Evolutionary conservation across 148 eudicot genomes (phyloP).

Genomic region (Rhododendron molle): DNA sequence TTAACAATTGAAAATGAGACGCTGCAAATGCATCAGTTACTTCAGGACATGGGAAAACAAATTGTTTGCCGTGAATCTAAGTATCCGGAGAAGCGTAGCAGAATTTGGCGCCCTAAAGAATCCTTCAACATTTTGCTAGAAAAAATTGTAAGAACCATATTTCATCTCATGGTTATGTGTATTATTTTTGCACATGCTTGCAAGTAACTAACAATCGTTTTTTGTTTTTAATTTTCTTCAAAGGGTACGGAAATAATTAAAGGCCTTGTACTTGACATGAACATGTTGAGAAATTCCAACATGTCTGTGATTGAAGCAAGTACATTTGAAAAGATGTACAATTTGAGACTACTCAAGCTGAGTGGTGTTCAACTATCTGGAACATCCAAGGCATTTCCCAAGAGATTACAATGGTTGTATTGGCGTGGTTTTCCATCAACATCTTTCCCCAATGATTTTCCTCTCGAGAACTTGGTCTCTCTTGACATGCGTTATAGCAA

Average conservation of each 20-base stretch:
- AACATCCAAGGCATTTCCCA: not conserved
- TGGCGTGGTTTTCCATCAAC: not conserved
- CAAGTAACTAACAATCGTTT: no score
- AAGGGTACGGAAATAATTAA: not conserved
- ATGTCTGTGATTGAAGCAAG: not conserved
- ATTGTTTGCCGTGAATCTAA: no score
- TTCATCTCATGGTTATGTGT: no score
- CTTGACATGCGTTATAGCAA: not conserved
- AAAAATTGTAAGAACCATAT: no score
- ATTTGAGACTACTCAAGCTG: not conserved
- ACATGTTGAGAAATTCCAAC: not conserved
- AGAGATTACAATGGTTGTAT: not conserved
- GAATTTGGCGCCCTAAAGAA: no score
- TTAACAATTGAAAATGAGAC: no score
- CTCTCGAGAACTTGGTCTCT: not conserved
- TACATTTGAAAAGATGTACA: not conserved
- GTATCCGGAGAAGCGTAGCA: no score
- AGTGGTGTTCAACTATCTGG: not conserved
- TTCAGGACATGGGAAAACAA: no score
- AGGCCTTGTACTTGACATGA: not conserved
- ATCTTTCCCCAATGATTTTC: not conserved
- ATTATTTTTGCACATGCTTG: no score
- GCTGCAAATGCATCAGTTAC: no score
- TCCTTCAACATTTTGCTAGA: no score
- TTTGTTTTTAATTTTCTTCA: not conserved